phyloP scores from a whole-genome alignment of 768 basidiomycete genomes.

The Termitomyces sp. region DNA sequence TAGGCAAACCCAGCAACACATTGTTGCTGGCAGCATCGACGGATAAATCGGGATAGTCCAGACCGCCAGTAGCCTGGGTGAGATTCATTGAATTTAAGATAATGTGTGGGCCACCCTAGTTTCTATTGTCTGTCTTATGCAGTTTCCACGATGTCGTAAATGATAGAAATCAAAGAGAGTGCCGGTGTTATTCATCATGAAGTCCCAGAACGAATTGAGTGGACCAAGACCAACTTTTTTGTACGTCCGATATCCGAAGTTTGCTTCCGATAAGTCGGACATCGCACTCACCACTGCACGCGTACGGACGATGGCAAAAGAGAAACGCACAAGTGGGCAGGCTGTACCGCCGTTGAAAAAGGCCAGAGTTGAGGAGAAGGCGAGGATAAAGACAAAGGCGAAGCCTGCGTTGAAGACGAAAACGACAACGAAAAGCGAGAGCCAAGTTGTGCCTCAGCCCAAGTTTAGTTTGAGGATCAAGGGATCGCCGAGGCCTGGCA shows the following conservation, averaged over 20 bases:
- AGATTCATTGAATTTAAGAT: too few relatives aligned
- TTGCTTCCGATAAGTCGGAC: neutral
- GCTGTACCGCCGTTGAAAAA: neutral
- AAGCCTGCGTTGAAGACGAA: neutral
- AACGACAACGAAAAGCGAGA: neutral
- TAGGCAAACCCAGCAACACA: too few relatives aligned
- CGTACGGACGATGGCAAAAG: neutral
- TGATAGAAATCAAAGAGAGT: too few relatives aligned
- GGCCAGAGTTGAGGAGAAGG: neutral
- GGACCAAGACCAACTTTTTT: too few relatives aligned
- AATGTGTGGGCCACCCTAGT: too few relatives aligned
- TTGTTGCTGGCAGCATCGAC: too few relatives aligned
- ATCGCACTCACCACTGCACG: neutral
- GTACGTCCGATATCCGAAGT: neutral
- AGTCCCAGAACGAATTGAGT: too few relatives aligned
- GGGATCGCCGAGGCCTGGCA: neutral
- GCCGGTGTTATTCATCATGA: too few relatives aligned
- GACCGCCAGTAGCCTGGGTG: too few relatives aligned
- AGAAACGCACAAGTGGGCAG: neutral
- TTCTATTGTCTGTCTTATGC: too few relatives aligned
- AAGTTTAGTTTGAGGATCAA: slow-evolving; percentile 5
- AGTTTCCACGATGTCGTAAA: too few relatives aligned
- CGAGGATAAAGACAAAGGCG: neutral
- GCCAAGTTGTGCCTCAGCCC: neutral
- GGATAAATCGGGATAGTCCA: too few relatives aligned